Base-by-base conservation (phyloP, 2,329 filamentous ascomycete species). In the Alternaria metachromatica region DNA sequence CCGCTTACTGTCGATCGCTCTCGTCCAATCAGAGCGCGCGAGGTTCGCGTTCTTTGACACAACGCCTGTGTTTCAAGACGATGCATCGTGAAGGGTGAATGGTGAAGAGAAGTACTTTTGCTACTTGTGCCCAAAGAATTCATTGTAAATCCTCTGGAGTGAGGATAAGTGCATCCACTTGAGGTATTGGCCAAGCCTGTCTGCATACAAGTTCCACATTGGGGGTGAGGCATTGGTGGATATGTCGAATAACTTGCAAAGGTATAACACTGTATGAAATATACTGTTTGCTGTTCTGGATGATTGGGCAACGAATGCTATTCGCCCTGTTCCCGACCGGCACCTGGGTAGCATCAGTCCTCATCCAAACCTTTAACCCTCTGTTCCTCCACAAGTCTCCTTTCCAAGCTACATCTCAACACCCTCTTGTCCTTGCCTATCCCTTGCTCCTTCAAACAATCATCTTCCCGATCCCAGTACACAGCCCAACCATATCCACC, bases 401-500 rank as follows among this genome's bases (percentile, higher is more conserved):
- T 72, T 69, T 82, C 79, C 63, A 85, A 62, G 74, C 81, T 83
- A 62, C 83, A 80, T 65, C 83, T 79, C 53, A 84, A 71, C 13
- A 80, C 80, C 63, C 79, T 79, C 70, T 80, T 80, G 15, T 81
- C 77, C 12, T 79, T 76, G 37, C 79, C 80, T 62, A 77, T 78
- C 23, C 76, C 76, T 18, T 72, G 61, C 50, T 72, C 78, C 60
- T 78, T 78, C 71, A 85, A 62, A 37, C 80, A 77, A 73, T 85
- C 81, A 71, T 85, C 82, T n/a, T 84, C 76, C 53, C 73, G 64
- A 68, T 85, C 84, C 72, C 82, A 85, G 67, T 84, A 87, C 50
- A 89, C 73, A 45, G 83, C 83, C 87, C 87, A 89, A 3, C 80
- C 78, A 48, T 80, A 81, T 3, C 77, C 78, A 6, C 77, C 78